Evolutionary conservation across 2,329 filamentous ascomycete genomes (phyloP).

Genomic region (Arachnomyces sp.): DNA sequence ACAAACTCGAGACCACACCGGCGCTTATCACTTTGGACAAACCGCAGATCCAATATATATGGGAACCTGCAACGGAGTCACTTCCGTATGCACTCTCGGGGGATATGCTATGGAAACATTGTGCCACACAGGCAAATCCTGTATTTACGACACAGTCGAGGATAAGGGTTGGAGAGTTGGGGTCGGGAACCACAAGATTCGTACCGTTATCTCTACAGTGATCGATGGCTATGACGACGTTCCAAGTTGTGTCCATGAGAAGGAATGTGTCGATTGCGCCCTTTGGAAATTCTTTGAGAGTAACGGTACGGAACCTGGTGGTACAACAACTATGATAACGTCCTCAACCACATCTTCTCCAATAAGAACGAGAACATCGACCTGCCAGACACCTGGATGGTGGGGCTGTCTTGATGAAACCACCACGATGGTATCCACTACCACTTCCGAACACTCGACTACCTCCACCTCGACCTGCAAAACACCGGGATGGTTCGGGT

Average conservation of each 20-base stretch:
- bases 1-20: constrained; percentile 65
- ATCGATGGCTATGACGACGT: constrained; percentile 75
- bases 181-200: constrained; percentile 85
- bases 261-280: constrained; percentile 78
- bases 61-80: constrained; percentile 84
- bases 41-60: constrained; percentile 94
- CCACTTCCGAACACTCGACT: constrained; percentile 19
- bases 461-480: constrained; percentile 31
- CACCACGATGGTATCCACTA: constrained; percentile 30
- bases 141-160: constrained; percentile 83
- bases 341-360: constrained; percentile 50
- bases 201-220: constrained; percentile 79
- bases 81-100: constrained; percentile 79
- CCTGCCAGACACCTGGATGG: constrained; percentile 88
- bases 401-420: constrained; percentile 58
- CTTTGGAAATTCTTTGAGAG: constrained; percentile 94
- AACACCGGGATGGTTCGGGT: constrained; percentile 39
- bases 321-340: constrained; percentile 51
- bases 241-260: constrained; percentile 67
- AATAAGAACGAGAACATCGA: constrained; percentile 67
- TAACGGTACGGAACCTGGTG: constrained; percentile 73
- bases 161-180: constrained; percentile 90
- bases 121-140: constrained; percentile 85
- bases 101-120: constrained; percentile 89
- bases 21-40: constrained; percentile 84